Evolutionary conservation across 2,329 filamentous ascomycete genomes (phyloP).

Genomic region (Fusarium oxysporum): DNA sequence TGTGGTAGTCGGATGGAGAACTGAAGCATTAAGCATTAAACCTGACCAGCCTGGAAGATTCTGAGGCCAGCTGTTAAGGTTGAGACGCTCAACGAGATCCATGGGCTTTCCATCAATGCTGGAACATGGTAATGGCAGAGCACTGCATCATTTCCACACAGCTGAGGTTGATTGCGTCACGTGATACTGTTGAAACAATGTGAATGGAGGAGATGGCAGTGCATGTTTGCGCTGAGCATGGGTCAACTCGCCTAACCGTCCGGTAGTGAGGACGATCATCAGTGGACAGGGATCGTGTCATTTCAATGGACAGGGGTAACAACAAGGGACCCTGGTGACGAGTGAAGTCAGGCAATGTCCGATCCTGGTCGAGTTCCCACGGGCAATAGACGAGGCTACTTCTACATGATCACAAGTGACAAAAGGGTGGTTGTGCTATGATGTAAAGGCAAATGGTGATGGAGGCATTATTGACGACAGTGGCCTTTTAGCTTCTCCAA

Average conservation of each 20-base stretch:
- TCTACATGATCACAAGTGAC: not conserved
- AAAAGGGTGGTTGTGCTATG: not conserved
- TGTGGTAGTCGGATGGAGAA: slow-evolving; percentile 5
- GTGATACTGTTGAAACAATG: slow-evolving; percentile 21
- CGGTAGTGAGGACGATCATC: slow-evolving; percentile 32
- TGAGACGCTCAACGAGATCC: not conserved
- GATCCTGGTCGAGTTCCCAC: not conserved
- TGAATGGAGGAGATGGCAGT: slow-evolving; percentile 2
- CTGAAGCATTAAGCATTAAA: not conserved
- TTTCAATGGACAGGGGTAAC: slow-evolving; percentile 11
- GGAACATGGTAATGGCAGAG: not conserved
- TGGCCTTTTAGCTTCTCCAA: slow-evolving; percentile 1
- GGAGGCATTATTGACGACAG: slow-evolving; percentile 2
- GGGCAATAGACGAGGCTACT: slow-evolving; percentile 1
- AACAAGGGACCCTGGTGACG: slow-evolving; percentile 11
- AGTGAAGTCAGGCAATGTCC: slow-evolving; percentile 20
- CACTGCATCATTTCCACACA: slow-evolving; percentile 9
- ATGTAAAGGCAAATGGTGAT: not conserved
- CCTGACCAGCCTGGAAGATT: not conserved
- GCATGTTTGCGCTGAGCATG: slow-evolving; percentile 11
- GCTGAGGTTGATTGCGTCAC: slow-evolving; percentile 17
- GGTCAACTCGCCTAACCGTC: slow-evolving; percentile 16
- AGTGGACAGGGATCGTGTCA: slow-evolving; percentile 8
- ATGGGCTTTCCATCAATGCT: not conserved
- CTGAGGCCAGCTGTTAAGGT: not conserved